Evolutionary conservation across 2,329 filamentous ascomycete species (phyloP), one percentile per base, ranked within the genome.

Genomic region (Talaromyces albobiverticillius): DNA sequence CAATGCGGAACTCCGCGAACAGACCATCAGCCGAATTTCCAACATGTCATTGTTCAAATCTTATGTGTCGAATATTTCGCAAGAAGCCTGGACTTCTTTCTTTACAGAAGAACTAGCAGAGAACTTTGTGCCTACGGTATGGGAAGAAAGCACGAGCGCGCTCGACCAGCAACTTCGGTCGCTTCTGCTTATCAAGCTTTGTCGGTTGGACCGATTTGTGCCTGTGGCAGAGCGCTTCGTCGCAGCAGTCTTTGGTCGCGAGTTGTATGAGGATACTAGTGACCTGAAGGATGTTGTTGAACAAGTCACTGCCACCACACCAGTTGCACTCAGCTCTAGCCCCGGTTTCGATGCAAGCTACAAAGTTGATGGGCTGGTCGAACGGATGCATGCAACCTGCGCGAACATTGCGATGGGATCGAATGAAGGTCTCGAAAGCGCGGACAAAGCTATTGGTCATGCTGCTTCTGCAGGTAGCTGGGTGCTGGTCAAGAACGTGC

Each of bases 381-480:
- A 96, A 72, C 84, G 90, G 61, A 86, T 85, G 70, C 83, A 84
- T 56, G 86, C 90, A 49, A 86, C 83, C 52, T 99, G 94, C 76
- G 92, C 91, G 56, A 96, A 96, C 71, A 96, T 99, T 67, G 95
- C 95, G 64, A 99, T 99, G 94, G 94, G 94, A 67, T 97, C 94
- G 43, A 95, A 95, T 66, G 94, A 99, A 78, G 90, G 91, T 68
- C 79, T 95, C 16, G 86, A 92, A 55, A 94, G 86, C 58, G 94
- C 94, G 16, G 94, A 99, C 79, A 96, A 96, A 74, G 94, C 95
- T 26, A 91, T 99, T 67, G 89, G 84, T 73, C 90, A 91, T 64
- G 94, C 94, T 9, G 93, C 94, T 4, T 90, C 95, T 54, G 88
- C 87, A 14, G 94, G 94, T 61, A 90, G 86, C 23, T 99, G 94